These are phyloP conservation scores for Globisporangium viniferum DNA, from an alignment of 352 stramenopile genomes.

Conservation along the genomic window DNA sequence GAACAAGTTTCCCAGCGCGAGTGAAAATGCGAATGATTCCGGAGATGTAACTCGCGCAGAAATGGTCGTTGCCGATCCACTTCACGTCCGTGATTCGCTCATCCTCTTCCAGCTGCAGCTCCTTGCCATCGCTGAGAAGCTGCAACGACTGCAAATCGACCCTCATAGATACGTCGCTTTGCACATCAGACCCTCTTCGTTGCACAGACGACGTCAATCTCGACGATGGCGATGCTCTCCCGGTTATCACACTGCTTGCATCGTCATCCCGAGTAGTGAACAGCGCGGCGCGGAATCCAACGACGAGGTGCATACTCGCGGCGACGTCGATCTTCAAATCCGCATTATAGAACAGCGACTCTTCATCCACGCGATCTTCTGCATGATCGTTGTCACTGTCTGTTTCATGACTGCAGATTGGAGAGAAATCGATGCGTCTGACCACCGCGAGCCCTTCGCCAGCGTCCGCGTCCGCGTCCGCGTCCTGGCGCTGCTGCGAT, in stretches of 20 bases:
- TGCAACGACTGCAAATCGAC: slow-evolving; percentile 19
- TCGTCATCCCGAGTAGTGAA: slow-evolving; percentile 24
- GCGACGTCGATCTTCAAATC: slow-evolving; percentile 53
- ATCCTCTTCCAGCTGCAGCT: slow-evolving; percentile 35
- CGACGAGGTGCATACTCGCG: slow-evolving; percentile 37
- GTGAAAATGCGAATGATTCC: slow-evolving; percentile 63
- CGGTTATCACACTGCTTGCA: slow-evolving; percentile 19
- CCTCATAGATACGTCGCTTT: neutral
- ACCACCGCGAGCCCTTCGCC: slow-evolving; percentile 20
- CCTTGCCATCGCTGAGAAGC: slow-evolving; percentile 29
- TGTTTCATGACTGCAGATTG: slow-evolving; percentile 6
- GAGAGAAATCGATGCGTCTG: slow-evolving; percentile 27
- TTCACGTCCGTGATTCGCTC: slow-evolving; percentile 61
- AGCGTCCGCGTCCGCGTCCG: slow-evolving; percentile 14
- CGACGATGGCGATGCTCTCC: neutral
- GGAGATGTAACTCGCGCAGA: slow-evolving; percentile 54
- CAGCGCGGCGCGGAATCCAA: slow-evolving; percentile 38
- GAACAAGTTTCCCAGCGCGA: slow-evolving; percentile 42
- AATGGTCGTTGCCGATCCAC: slow-evolving; percentile 57
- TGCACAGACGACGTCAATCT: slow-evolving; percentile 6
- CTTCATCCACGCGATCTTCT: neutral
- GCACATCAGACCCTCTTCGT: neutral
- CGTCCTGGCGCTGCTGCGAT: neutral
- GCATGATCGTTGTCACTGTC: neutral
- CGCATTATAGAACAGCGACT: slow-evolving; percentile 42